Evolutionary conservation across 345 rosid genomes (phyloP).

Genomic region (Aquilaria sinensis): DNA sequence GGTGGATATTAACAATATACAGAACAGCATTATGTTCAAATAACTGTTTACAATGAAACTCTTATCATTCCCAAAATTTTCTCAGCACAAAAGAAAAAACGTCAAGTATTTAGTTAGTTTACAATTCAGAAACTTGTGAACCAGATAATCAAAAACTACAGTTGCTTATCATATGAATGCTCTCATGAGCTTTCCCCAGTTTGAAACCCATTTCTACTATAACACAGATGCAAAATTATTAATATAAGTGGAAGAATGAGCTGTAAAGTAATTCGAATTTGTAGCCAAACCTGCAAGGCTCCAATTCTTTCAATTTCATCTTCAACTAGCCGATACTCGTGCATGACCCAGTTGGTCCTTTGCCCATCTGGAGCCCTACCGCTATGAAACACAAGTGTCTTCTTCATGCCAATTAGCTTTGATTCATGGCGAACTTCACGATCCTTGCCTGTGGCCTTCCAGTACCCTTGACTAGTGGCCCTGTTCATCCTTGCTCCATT

Average conservation of each 20-base stretch:
- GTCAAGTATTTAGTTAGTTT: no score
- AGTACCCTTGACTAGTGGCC: constrained; percentile 56
- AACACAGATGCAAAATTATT: neutral
- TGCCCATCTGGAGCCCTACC: constrained; percentile 61
- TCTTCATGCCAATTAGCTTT: constrained; percentile 48
- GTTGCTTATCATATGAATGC: no score
- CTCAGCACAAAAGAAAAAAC: neutral
- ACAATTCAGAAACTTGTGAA: no score
- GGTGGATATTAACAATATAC: no score
- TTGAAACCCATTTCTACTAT: neutral
- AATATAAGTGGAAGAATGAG: constrained; percentile 3
- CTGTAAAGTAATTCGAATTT: neutral
- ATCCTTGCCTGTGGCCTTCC: constrained; percentile 71
- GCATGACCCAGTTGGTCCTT: constrained; percentile 79
- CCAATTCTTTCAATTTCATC: constrained; percentile 43
- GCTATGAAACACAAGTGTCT: constrained; percentile 53
- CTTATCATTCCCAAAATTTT: neutral
- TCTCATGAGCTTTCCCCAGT: no score
- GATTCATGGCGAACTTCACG: constrained; percentile 32
- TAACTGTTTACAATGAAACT: neutral
- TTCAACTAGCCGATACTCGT: constrained; percentile 64
- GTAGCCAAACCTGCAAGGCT: constrained; percentile 33
- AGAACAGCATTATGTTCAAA: neutral
- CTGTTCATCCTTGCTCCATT: constrained; percentile 61
- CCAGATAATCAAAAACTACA: no score